Evolutionary conservation across 2,329 filamentous ascomycete genomes (phyloP).

Genomic region (Cordyceps javanica): DNA sequence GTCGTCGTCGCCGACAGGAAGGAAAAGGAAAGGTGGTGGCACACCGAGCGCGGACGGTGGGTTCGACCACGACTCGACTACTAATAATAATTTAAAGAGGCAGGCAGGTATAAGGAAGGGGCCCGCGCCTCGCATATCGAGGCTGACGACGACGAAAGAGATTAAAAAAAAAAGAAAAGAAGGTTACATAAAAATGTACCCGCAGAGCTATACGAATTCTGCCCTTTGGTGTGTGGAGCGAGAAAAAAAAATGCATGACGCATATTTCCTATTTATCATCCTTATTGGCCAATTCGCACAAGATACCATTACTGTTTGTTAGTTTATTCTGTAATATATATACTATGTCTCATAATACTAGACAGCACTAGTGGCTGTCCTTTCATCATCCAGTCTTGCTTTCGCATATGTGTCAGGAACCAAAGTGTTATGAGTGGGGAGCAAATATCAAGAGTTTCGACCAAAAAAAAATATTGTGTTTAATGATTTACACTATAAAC

Average conservation of each 20-base stretch:
- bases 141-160: not conserved
- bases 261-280: not conserved
- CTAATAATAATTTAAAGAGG: not conserved
- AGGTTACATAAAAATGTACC: not conserved
- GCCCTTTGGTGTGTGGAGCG: not conserved
- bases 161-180: too few relatives aligned
- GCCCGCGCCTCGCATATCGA: too few relatives aligned
- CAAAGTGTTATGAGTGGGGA: not conserved
- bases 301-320: slow-evolving; percentile 1
- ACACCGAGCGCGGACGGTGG: slow-evolving; percentile 44
- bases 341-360: not conserved
- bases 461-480: too few relatives aligned
- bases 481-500: too few relatives aligned
- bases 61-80: slow-evolving; percentile 15
- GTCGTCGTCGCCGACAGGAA: slow-evolving; percentile 35
- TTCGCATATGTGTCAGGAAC: not conserved
- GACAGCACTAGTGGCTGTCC: not conserved
- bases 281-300: not conserved
- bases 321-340: not conserved
- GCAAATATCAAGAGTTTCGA: too few relatives aligned
- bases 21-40: slow-evolving; percentile 45
- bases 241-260: not conserved
- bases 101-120: not conserved
- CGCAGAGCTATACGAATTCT: not conserved
- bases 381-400: not conserved